Evolutionary conservation across 305 asterid genomes (phyloP).

Genomic region (Fraxinus albicans): DNA sequence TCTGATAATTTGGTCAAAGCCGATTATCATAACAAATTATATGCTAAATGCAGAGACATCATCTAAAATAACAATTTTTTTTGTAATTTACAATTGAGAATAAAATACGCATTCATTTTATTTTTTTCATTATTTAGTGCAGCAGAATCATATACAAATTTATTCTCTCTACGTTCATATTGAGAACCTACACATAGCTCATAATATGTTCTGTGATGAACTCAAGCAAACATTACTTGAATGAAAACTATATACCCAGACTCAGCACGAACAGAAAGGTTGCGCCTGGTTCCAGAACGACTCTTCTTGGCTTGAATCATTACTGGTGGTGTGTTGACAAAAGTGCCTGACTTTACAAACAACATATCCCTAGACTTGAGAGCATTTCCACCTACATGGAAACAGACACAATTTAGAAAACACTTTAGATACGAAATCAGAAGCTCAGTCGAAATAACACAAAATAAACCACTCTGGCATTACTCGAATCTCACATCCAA

Average conservation of each 20-base stretch:
- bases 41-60: neutral
- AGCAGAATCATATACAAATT: neutral
- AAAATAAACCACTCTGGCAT: neutral
- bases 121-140: neutral
- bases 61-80: neutral
- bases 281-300: slow-evolving; percentile 29
- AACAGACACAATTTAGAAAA: slow-evolving; percentile 8
- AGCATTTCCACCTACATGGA: slow-evolving; percentile 47
- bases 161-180: neutral
- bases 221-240: neutral
- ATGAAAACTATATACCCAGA: slow-evolving; percentile 39
- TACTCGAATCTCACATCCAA: neutral
- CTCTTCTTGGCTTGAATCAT: slow-evolving; percentile 32
- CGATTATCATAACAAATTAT: neutral
- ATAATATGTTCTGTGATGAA: neutral
- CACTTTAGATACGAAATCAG: neutral
- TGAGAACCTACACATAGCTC: neutral
- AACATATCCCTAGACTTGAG: slow-evolving; percentile 31
- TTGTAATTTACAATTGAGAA: neutral
- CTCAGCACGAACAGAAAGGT: slow-evolving; percentile 46
- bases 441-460: neutral
- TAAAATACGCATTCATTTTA: neutral
- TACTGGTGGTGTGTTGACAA: slow-evolving; percentile 35
- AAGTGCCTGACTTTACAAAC: slow-evolving; percentile 41
- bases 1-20: neutral